Evolutionary conservation across 2,329 filamentous ascomycete genomes (phyloP), one percentile per base, ranked within the genome.

Genomic region (Neopestalotiopsis sp.): DNA sequence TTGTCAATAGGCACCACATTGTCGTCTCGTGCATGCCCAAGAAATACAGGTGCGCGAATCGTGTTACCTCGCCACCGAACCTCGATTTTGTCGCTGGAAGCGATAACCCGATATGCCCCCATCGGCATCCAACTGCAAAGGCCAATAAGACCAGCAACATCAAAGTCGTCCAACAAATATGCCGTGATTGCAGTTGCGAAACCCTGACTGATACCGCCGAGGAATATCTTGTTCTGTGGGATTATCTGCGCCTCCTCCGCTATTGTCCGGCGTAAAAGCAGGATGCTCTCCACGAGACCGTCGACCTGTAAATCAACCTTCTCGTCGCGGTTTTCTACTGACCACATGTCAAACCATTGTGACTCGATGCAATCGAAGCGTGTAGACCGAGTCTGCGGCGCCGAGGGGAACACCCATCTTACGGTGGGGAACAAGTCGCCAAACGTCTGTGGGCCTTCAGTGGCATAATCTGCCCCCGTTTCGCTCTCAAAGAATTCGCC

Each of bases 271-370:
- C 71, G 45, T 4, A 79, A 56, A 14, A 30, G 52, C 9, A 68
- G 34, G 32, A 76, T 64, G 63, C 75, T 78, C 2, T 71, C n/a
- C 5, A 58, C 58, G 6, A 80, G 70, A 0, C 76, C 74, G 4
- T 63, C 58, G 7, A 63, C 45, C 58, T 79, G 77, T 1, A 77
- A 67, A 61, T 75, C 72, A 1, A 66, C 45, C 2, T 28, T 52
- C 28, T 74, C 73, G 79, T 86, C 67, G 78, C 84, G 69, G 79
- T 86, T 69, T 77, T 89, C 49, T 81, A 86, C 71, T 75, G 88
- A 88, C 87, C 61, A 83, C 84, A 68, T 85, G 83, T 78, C 77
- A 60, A 80, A 80, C 78, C 76, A 80, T 38, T 78, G 77, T 3
- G 73, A 72, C 63, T 75, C 71, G 0, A 66, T 28, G 12, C 52